A percentile compares a stretch with the other conserved stretches of the same genome.
These are phyloP conservation scores for Ziziphus jujuba DNA, from an alignment of 306 rosid genomes.

Conservation along the genomic window DNA sequence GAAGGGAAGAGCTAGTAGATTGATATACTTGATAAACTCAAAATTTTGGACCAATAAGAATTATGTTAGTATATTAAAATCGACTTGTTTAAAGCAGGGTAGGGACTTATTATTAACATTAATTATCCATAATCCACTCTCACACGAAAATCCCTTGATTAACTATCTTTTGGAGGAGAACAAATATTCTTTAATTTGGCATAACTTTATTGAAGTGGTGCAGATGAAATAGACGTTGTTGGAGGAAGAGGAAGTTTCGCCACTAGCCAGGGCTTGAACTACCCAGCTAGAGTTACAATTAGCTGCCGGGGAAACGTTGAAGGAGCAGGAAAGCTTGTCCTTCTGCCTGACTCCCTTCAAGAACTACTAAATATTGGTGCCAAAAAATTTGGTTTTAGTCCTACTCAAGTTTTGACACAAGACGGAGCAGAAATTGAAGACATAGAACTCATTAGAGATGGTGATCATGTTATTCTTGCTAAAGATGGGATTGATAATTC, in stretches of 20 bases:
- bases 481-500: constrained; percentile 1
- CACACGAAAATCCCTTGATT: too few species aligned
- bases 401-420: constrained; percentile 45
- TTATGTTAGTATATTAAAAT: too few species aligned
- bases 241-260: constrained; percentile 14
- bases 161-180: not conserved
- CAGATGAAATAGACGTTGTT: constrained; percentile 31
- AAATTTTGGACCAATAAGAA: too few species aligned
- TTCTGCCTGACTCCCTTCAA: constrained; percentile 47
- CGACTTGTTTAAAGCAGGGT: too few species aligned
- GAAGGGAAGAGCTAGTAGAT: too few species aligned
- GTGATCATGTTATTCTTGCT: constrained; percentile 57
- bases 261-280: not conserved
- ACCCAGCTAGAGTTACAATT: constrained; percentile 45
- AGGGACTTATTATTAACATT: too few species aligned
- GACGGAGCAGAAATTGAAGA: constrained; percentile 68
- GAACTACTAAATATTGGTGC: constrained; percentile 58
- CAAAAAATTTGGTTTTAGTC: constrained; percentile 42
- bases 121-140: too few species aligned
- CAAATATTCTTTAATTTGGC: not conserved
- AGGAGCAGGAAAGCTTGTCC: constrained; percentile 46
- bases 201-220: constrained; percentile 1
- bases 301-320: constrained; percentile 56
- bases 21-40: too few species aligned
- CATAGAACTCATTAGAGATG: constrained; percentile 56